Base-by-base conservation (phyloP, 495 filamentous ascomycete species). In the Xylaria telfairii region DNA sequence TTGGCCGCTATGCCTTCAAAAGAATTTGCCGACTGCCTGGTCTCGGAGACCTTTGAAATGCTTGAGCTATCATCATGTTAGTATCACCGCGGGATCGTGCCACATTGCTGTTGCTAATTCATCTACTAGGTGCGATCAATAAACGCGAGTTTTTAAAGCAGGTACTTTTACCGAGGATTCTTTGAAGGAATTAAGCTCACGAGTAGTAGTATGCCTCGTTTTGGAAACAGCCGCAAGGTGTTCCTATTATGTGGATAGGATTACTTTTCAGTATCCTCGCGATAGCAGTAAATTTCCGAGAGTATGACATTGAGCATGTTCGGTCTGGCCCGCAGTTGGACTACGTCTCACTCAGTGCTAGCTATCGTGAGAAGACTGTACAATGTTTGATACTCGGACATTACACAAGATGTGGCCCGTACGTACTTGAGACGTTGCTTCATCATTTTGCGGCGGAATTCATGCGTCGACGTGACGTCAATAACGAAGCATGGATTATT, bases 361-460 rank as follows among this genome's bases (percentile, higher is more conserved):
- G 61, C 15, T 81, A 75, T 65, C 75, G 77, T 24, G 59, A 72
- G 19, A 71, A 69, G 44, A 74, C 70, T 24, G 80, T 78, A 5
- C 82, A 83, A 34, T 81, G 78, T 30, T 75, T 83, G 15, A 64
- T 77, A 15, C 70, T 84, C 2, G 81, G 74, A 10, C 79, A 82
- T 61, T 84, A 85, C 75, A 81, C 82, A 13, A 83, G 80, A 8
- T 80, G 75, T 1, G 80, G 80, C 0, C 74, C 75, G 6, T 78
- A 80, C 73, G 81, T 81, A 15, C 66, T 85, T 4, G 83, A 86
- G 66, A 76, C 83, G 0, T 39, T 86, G 26, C 69, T 80, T 19
- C 71, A 77, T 32, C 78, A 80, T 59, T 72, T 83, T 51, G 75
- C 76, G 3, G 72, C 71, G n/a, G 83, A 84, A 69, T 82, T 79